Base-by-base conservation (phyloP, 345 rosid species). In the Microthlaspi erraticum region DNA sequence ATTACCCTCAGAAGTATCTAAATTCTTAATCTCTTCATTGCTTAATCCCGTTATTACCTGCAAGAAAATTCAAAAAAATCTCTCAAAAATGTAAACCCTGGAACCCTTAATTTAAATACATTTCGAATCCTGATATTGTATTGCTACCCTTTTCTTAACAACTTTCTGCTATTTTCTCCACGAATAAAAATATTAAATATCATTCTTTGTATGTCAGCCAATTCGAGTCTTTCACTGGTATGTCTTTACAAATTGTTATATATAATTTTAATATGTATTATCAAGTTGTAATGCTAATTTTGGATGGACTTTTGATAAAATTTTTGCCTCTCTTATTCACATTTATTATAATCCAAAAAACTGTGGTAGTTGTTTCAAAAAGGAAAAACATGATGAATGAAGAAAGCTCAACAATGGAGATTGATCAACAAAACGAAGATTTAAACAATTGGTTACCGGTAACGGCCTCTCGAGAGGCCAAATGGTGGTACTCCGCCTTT, bases 41-140 rank as follows among this genome's bases (percentile, higher is more conserved):
- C 86, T 84, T 76, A 90, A 77, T 64, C 90, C 93, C 75, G 81
- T 59, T 13, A 90, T 73, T 8, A 93, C 85, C 94, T 90, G 77
- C 31, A 73, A 29, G 46, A 38, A 43, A 19, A 33, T 17, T 59
- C 59, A 48, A 26, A 60, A 41, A 39, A 60, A 26, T 19, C 1
- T 42, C 16, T 32, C 34, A 59, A 17, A 68, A 70, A n/a, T 70
- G 12, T 48, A 44, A 43, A 43, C 5, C 34, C 13, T 16, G 11
- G 14, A 60, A 29, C 10, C 45, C 18, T 32, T 10, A 8, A 7
- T 63, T 9, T n/a, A n/a, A n/a, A n/a, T n/a, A n/a, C n/a, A n/a
- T n/a, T n/a, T n/a, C n/a, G n/a, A n/a, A n/a, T n/a, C n/a, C n/a
- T n/a, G n/a, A n/a, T n/a, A n/a, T n/a, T n/a, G n/a, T n/a, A n/a